phyloP scores from a whole-genome alignment of 371 early-diverging fungal species.

The Mucor irregularis region DNA sequence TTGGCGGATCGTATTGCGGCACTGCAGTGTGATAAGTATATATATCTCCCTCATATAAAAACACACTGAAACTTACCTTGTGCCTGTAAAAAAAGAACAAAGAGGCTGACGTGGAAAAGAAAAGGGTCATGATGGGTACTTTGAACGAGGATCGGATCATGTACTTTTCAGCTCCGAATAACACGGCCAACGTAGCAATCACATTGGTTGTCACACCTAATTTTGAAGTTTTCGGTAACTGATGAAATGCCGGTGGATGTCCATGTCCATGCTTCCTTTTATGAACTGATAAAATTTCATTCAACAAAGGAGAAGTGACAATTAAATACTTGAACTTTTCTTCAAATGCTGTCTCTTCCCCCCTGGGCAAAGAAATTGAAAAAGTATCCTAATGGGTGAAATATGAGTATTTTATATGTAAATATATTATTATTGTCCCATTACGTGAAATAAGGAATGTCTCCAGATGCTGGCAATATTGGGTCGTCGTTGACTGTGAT shows the following conservation, averaged over 20 bases:
- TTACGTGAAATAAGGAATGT: slow-evolving; percentile 41
- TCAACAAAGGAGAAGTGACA: slow-evolving; percentile 64
- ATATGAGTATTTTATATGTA: neutral
- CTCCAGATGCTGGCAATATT: slow-evolving; percentile 36
- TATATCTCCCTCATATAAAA: neutral
- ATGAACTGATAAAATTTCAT: slow-evolving; percentile 49
- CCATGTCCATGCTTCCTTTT: slow-evolving; percentile 40
- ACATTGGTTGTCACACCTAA: slow-evolving; percentile 18
- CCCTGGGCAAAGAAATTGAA: slow-evolving; percentile 40
- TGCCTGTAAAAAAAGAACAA: slow-evolving; percentile 43
- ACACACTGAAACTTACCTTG: slow-evolving; percentile 27
- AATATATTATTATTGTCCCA: neutral
- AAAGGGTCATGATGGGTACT: slow-evolving; percentile 23
- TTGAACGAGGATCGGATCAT: slow-evolving; percentile 17
- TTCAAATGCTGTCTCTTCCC: slow-evolving; percentile 64
- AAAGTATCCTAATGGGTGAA: slow-evolving; percentile 31
- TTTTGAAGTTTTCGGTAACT: slow-evolving; percentile 7
- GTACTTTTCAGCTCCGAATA: slow-evolving; percentile 30
- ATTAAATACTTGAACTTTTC: slow-evolving; percentile 69
- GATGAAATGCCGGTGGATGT: slow-evolving; percentile 10
- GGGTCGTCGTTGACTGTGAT: neutral
- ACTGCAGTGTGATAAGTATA: slow-evolving; percentile 28
- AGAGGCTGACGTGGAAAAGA: slow-evolving; percentile 33
- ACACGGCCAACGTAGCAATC: slow-evolving; percentile 14
- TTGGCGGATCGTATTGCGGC: slow-evolving; percentile 51